These are phyloP conservation scores for Termitomyces sp. DNA, from an alignment of 768 basidiomycete genomes.

Conservation along the genomic window DNA sequence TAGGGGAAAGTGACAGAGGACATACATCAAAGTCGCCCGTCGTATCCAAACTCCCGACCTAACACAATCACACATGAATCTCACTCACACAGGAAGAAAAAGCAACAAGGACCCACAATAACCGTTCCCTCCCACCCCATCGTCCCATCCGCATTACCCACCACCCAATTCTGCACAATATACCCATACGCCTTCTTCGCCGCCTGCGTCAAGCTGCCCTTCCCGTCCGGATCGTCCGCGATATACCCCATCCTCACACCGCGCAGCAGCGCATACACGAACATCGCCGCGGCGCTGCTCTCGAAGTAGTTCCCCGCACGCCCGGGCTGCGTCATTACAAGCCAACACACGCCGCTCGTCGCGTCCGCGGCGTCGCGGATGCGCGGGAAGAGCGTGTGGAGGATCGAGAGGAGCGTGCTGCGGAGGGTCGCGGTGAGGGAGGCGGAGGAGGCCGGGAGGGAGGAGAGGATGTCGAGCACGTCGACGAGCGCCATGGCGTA, in stretches of 20 bases:
- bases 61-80: neutral
- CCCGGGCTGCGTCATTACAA: conserved; percentile 47
- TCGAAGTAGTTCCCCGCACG: conserved; percentile 45
- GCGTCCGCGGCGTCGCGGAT: conserved; percentile 37
- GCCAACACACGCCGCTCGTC: conserved; percentile 43
- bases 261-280: conserved; percentile 42
- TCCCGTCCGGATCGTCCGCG: conserved; percentile 28
- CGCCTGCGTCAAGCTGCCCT: conserved; percentile 27
- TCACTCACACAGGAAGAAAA: neutral
- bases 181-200: conserved; percentile 41
- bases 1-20: neutral
- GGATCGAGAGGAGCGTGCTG: conserved; percentile 26
- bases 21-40: conserved; percentile 36
- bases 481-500: conserved; percentile 49
- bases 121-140: conserved; percentile 46
- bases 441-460: conserved; percentile 25
- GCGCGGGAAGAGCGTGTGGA: conserved; percentile 30
- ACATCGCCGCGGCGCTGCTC: conserved; percentile 45
- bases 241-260: conserved; percentile 41
- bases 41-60: conserved; percentile 40
- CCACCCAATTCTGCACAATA: conserved; percentile 35
- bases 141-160: conserved; percentile 38
- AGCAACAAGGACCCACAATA: conserved; percentile 26
- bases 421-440: conserved; percentile 1
- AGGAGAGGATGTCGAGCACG: conserved; percentile 34